Conservation (phyloP, 2,329 filamentous ascomycete species). For the Fusarium stilboides region DNA sequence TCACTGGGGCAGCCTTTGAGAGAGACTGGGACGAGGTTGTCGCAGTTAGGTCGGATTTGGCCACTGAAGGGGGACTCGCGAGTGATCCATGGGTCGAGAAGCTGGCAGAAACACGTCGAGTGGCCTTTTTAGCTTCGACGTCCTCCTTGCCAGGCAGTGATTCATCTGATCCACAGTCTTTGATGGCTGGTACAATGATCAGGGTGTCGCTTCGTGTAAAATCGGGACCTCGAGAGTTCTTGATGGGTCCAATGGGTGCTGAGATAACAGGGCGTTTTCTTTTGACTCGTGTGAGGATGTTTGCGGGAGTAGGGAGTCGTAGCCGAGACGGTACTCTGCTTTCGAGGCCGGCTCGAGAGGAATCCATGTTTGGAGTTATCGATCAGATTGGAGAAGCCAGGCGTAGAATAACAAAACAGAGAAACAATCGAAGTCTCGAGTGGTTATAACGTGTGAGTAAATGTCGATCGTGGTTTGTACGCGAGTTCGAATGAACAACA, state of each 20-base stretch:
- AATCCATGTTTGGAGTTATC: conserved; percentile 38
- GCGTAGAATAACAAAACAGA: not conserved
- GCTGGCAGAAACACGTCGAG: conserved; percentile 52
- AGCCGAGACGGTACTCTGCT: conserved; percentile 23
- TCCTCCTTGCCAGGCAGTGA: conserved; percentile 23
- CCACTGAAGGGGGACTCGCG: conserved; percentile 51
- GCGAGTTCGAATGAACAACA: no score
- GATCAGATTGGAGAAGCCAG: not conserved
- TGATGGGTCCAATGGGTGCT: conserved; percentile 57
- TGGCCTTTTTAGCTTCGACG: conserved; percentile 29
- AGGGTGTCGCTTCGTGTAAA: conserved; percentile 55
- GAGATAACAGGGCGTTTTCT: conserved; percentile 54
- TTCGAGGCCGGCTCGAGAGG: conserved; percentile 25
- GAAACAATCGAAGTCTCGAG: not conserved
- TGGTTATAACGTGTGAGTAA: no score
- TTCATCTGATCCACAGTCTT: conserved; percentile 52
- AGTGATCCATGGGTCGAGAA: conserved; percentile 48
- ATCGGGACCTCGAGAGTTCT: conserved; percentile 55
- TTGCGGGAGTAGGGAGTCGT: conserved; percentile 35
- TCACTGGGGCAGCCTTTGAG: conserved; percentile 7
- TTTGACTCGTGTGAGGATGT: conserved; percentile 33
- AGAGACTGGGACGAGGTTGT: conserved; percentile 39
- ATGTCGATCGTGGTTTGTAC: no score
- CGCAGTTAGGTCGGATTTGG: conserved; percentile 49
- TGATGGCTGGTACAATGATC: conserved; percentile 55